Percentiles rank a stretch among this genome's conserved stretches.
Conservation (phyloP, 495 filamentous ascomycete genomes). For the Cudoniella acicularis region DNA sequence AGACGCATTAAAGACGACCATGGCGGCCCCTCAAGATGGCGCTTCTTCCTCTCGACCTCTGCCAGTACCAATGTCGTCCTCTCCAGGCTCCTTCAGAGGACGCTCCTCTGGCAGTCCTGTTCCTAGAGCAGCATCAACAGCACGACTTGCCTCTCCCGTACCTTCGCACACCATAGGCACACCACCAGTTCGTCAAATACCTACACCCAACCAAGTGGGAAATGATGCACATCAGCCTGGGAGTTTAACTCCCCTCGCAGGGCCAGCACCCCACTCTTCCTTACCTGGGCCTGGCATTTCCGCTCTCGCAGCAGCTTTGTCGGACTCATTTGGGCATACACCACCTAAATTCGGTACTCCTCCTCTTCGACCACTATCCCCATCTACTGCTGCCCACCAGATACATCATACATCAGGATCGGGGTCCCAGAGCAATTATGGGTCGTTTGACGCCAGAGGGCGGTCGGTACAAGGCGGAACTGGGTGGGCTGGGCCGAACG, state of each 20-base stretch:
- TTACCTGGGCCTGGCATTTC: constrained; percentile 66
- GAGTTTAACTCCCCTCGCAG: constrained; percentile 47
- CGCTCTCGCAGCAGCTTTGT: constrained; percentile 71
- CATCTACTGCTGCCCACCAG: constrained; percentile 41
- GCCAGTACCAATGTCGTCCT: constrained; percentile 39
- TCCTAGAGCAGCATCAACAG: constrained; percentile 62
- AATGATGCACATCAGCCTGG: constrained; percentile 28
- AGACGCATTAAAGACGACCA: constrained; percentile 18
- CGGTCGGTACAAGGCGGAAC: constrained; percentile 39
- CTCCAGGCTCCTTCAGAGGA: constrained; percentile 42
- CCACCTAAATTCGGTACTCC: constrained; percentile 59
- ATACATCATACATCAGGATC: constrained; percentile 34
- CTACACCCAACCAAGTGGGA: constrained; percentile 29
- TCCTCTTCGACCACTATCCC: constrained; percentile 54
- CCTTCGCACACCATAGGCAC: constrained; percentile 48
- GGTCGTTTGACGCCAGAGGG: constrained; percentile 65
- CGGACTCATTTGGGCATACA: constrained; percentile 57
- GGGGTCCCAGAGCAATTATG: constrained; percentile 63
- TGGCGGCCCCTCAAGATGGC: constrained; percentile 33
- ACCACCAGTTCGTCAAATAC: constrained; percentile 45
- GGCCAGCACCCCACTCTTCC: constrained; percentile 43
- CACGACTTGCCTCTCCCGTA: constrained; percentile 68
- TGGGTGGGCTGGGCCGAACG: constrained; percentile 34
- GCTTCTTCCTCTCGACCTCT: constrained; percentile 33
- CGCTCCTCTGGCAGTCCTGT: constrained; percentile 40